Conservation (phyloP, 306 rosid genomes). For the Dryas octopetala region DNA sequence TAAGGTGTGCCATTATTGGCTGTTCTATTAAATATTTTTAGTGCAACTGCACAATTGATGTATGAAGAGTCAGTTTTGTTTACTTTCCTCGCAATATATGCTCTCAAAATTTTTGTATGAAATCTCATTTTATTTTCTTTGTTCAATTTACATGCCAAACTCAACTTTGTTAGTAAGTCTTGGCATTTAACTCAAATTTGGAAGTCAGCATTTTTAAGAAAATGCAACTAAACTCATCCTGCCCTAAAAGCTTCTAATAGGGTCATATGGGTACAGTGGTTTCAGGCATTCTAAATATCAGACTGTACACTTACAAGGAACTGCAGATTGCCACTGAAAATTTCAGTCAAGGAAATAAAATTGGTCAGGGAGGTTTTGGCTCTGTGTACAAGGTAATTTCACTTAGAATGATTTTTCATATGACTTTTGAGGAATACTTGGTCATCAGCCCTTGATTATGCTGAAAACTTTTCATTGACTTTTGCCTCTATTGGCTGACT, state of each 20-base stretch:
- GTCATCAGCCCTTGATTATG: conserved; percentile 11
- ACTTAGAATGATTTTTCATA: not conserved
- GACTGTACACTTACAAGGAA: conserved; percentile 54
- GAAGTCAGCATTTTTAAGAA: not conserved
- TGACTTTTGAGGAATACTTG: conserved; percentile 6
- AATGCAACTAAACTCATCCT: not conserved
- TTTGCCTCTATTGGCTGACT: conserved; percentile 8
- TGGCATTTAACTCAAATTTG: not conserved
- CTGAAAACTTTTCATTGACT: conserved; percentile 8
- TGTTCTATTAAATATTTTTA: not conserved
- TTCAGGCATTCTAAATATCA: conserved; percentile 55
- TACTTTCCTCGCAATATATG: not conserved
- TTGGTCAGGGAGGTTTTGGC: conserved; percentile 92
- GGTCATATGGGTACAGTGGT: conserved; percentile 36
- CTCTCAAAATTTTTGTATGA: not conserved
- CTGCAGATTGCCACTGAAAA: conserved; percentile 54
- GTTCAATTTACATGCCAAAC: not conserved
- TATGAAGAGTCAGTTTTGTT: not conserved
- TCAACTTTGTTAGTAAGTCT: not conserved
- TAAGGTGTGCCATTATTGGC: not conserved
- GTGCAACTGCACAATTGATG: not conserved
- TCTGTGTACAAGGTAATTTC: conserved; percentile 73
- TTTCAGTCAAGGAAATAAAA: conserved; percentile 54
- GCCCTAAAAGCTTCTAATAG: conserved; percentile 10
- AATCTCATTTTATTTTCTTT: not conserved